Base-by-base conservation (phyloP, 2,329 filamentous ascomycete genomes). In the Pyrenophora tritici-repentis region DNA sequence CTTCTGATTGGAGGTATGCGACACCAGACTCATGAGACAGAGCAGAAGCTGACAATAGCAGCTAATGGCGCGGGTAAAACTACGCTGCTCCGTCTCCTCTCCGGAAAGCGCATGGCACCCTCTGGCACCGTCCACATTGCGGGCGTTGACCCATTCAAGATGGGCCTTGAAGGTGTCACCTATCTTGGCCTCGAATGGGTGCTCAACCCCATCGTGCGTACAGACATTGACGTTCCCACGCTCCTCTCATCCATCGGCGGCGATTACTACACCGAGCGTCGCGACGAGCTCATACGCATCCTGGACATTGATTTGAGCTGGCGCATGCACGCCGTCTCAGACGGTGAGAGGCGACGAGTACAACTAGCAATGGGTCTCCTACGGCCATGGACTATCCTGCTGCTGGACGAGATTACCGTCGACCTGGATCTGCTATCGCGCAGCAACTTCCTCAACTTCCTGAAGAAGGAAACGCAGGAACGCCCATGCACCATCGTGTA, bases 171-270 rank as follows among this genome's bases (percentile, higher is more conserved):
- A 76, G 94, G 94, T 56, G 93, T 99, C 26, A 97, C 93, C 17
- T 99, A 99, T 75, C 88, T 99, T 6, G 94, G 94, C 1, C 85
- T 97, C 0, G 94, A 99, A 80, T 99, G 94, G 94, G 94, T 97
- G 3, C 83, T 99, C 8, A 97, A 97, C 79, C 90, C 90, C 41
- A 96, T 97, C 66, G 94, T 97, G 40, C 89, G 93, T 43, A 95
- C 88, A 24, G 94, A 99, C 75, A 96, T 99, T 62, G 91, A 90
- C 52, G 93, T 99, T 3, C 83, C 83, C 3, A 92, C 95, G 60
- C 84, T 99, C 5, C 85, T 99, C 20, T 79, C 85, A 41, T 91
- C 86, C 2, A 90, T 99, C 0, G 94, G 94, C 54, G 94, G 94
- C 10, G 84, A 96, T 73, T 83, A 85, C 62, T 99, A 89, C 74